Base-by-base conservation (phyloP, 495 filamentous ascomycete genomes). In the Saxispiralis lemnorum region DNA sequence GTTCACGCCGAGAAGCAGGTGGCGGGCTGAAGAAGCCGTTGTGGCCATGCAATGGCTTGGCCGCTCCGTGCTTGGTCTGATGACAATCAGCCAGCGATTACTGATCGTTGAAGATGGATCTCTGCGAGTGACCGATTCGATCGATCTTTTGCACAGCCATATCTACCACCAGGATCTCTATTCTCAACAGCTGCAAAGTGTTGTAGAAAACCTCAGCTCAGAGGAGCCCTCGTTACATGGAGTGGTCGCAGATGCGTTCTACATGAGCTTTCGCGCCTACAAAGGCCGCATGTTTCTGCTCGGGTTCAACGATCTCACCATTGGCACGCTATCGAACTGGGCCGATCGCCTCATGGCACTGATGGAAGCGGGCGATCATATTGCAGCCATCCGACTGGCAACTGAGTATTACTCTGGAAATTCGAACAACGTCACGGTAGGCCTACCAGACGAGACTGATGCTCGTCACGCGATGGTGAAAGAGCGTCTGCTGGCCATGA, bases 21-120 rank as follows among this genome's bases (percentile, higher is more conserved):
- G 92, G 84, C 83, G 80, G 56, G 78, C 82, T 21, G 83, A 95
- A 35, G 89, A 99, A 64, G 78, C 88, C 13, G 95, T 99, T 45
- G 92, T 94, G 41, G 85, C 85, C 7, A 80, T 96, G 12, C 89
- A 99, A 52, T 99, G 89, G 92, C 65, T 96, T 21, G 92, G 87
- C 55, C 75, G 89, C 44, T 96, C 93, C 15, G 87, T 99, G 0
- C 63, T 96, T 44, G 83, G 81, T 1, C 75, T 94, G 18, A 63
- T 99, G 31, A 96, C 92, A 1, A 84, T 96, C 39, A 93, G 86
- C 7, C 92, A 96, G 54, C 72, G 87, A 35, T 64, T 99, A 33
- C 71, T 99, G 19, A 87, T 99, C 19, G 65, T 99, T 2, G 89
- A 99, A 59, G 89, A 96, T 57, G 72, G 71, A 41, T 75, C 74